Evolutionary conservation across 805 yeast genomes (phyloP).

Genomic region (Saccharomycopsis olivae): DNA sequence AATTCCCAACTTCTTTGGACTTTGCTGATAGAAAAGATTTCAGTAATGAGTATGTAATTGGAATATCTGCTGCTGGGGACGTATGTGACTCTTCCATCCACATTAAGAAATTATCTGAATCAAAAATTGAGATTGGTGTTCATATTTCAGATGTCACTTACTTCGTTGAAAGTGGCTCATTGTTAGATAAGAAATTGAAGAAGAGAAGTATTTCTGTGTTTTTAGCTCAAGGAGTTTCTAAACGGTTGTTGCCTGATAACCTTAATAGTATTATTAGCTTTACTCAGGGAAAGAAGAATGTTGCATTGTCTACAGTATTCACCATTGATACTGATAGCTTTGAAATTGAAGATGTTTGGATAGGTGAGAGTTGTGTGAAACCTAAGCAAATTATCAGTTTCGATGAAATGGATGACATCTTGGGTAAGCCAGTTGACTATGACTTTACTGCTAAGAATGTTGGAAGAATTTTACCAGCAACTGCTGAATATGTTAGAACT

Average conservation of each 20-base stretch:
- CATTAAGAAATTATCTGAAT: slow-evolving; percentile 47
- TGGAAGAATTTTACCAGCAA: slow-evolving; percentile 35
- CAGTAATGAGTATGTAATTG: slow-evolving; percentile 49
- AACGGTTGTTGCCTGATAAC: slow-evolving; percentile 55
- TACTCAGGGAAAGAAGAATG: slow-evolving; percentile 44
- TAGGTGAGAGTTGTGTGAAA: slow-evolving; percentile 59
- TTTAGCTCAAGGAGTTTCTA: slow-evolving; percentile 63
- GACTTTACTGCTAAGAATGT: slow-evolving; percentile 6
- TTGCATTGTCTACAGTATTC: slow-evolving; percentile 70
- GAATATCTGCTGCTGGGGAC: slow-evolving; percentile 47
- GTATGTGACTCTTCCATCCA: slow-evolving; percentile 74
- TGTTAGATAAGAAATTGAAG: slow-evolving; percentile 79
- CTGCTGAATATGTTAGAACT: slow-evolving; percentile 55
- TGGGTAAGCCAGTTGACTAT: slow-evolving; percentile 23
- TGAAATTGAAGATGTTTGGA: slow-evolving; percentile 65
- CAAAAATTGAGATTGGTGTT: slow-evolving; percentile 67
- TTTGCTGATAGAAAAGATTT: slow-evolving; percentile 39
- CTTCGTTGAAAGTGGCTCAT: slow-evolving; percentile 60
- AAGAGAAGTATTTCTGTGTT: slow-evolving; percentile 85
- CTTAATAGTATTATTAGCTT: slow-evolving; percentile 54
- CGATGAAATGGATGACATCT: slow-evolving; percentile 43
- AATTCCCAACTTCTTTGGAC: slow-evolving; percentile 21
- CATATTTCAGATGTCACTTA: slow-evolving; percentile 77
- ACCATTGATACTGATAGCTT: slow-evolving; percentile 64
- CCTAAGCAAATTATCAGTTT: slow-evolving; percentile 52